phyloP scores from a whole-genome alignment of 352 stramenopile species.

The Discostella stelligera region DNA sequence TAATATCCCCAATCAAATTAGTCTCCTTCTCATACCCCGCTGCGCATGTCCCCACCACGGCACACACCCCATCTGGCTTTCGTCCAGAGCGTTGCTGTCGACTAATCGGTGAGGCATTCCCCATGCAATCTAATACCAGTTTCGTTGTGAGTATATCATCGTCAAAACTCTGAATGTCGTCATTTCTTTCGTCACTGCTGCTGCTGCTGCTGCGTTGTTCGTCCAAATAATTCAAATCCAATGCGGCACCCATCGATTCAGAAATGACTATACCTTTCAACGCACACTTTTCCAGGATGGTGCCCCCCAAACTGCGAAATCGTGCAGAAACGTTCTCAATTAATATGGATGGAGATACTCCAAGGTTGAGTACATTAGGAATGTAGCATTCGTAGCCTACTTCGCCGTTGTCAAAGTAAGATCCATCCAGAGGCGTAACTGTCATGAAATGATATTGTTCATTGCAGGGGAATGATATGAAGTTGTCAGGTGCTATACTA shows the following conservation, averaged over 20 bases:
- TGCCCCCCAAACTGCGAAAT: constrained; percentile 64
- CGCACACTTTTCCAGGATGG: constrained; percentile 70
- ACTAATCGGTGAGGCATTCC: constrained; percentile 82
- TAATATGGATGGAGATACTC: constrained; percentile 72
- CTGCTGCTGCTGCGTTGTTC: too few relatives aligned
- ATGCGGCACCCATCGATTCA: constrained; percentile 54
- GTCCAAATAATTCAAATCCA: constrained; percentile 49
- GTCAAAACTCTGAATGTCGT: constrained; percentile 18
- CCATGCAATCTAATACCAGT: constrained; percentile 85
- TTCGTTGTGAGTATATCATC: constrained; percentile 62
- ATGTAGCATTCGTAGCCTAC: constrained; percentile 71
- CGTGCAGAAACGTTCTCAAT: constrained; percentile 55
- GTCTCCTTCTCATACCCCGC: constrained; percentile 74
- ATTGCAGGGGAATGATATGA: too few relatives aligned
- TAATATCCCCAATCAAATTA: constrained; percentile 84
- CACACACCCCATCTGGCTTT: constrained; percentile 81
- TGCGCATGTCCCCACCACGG: constrained; percentile 83
- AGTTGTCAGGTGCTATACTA: too few relatives aligned
- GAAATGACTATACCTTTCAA: constrained; percentile 75
- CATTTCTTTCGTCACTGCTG: background rate
- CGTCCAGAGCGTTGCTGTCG: constrained; percentile 70
- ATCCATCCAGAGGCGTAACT: constrained; percentile 57
- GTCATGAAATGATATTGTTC: background rate
- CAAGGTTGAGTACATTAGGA: constrained; percentile 81
- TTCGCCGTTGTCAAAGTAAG: constrained; percentile 71